These are phyloP conservation scores for Exophiala xenobiotica DNA, from an alignment of 2,329 filamentous ascomycete genomes.

Conservation along the genomic window DNA sequence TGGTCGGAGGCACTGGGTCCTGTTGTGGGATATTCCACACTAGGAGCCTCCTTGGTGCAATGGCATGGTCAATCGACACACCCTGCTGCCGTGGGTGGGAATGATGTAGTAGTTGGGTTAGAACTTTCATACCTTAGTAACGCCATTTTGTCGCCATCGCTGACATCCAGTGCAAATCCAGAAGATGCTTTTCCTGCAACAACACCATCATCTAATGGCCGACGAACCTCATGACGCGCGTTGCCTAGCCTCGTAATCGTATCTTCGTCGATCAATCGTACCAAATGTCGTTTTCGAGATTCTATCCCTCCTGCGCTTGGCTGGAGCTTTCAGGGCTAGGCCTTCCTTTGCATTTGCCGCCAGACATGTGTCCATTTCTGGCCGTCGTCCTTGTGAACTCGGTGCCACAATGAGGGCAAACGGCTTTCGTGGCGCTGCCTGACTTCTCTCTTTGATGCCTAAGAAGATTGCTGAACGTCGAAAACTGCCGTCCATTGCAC, in stretches of 20 bases:
- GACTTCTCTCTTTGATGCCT: slow-evolving; percentile 93
- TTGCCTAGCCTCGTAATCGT: slow-evolving; percentile 9
- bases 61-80: too few relatives aligned
- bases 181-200: neutral
- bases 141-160: too few relatives aligned
- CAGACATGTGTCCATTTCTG: slow-evolving; percentile 78
- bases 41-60: too few relatives aligned
- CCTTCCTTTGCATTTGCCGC: slow-evolving; percentile 84
- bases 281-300: slow-evolving; percentile 1
- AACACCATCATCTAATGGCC: neutral
- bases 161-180: too few relatives aligned
- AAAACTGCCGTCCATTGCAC: slow-evolving; percentile 93
- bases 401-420: slow-evolving; percentile 85
- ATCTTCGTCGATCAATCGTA: slow-evolving; percentile 8
- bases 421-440: slow-evolving; percentile 82
- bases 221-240: neutral
- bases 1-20: too few relatives aligned
- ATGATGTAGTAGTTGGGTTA: too few relatives aligned
- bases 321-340: slow-evolving; percentile 20
- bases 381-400: slow-evolving; percentile 90
- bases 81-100: too few relatives aligned
- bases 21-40: too few relatives aligned
- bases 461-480: slow-evolving; percentile 91
- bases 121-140: too few relatives aligned
- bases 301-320: slow-evolving; percentile 7